Evolutionary conservation across 257 asterid species (phyloP), one percentile per base, ranked within the genome.

Genomic region (Jasminum sambac): DNA sequence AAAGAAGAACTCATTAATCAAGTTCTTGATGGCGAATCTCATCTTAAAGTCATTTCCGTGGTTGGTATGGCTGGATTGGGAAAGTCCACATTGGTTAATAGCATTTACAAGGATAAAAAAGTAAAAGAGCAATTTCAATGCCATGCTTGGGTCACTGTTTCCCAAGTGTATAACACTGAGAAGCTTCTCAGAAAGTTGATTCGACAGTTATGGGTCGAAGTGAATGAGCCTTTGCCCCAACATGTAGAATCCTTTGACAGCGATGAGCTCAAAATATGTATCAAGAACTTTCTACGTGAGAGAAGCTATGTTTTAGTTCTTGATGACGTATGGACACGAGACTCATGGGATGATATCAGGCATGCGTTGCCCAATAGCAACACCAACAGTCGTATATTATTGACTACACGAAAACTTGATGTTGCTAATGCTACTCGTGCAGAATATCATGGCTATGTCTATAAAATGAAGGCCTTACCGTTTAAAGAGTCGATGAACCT

Each of bases 261-360:
- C 6, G 41, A 55, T 52, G 64, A 43, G 5, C 41, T 71, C 50
- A 81, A 76, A 59, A 5, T 41, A 55, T 17, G 59, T 26, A 66
- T 73, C 3, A 30, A 30, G 36, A 30, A 30, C 36, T 30, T 30
- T 30, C 36, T 30, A 1, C 36, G 36, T 30, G 36, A 30, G 2
- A 1, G 36, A 30, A 30, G 36, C 4, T 30, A 30, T 30, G 4
- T 30, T 30, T 1, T 30, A 30, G 36, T 30, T 30, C 36, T 30
- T 30, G 36, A 30, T 30, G 36, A 30, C 36, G 4, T 30, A 30
- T 30, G 36, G 36, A 30, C 81, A 82, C 63, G 58, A 79, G n/a
- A 24, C 4, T 73, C 46, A 1, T 82, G 78, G 81, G 84, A 78
- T 5, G 71, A 68, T 24, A 38, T 78, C 30, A 66, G 58, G 23